These are phyloP conservation scores for Auxenochlorella pyrenoidosa DNA, from an alignment of 139 green algal species.

Conservation along the genomic window DNA sequence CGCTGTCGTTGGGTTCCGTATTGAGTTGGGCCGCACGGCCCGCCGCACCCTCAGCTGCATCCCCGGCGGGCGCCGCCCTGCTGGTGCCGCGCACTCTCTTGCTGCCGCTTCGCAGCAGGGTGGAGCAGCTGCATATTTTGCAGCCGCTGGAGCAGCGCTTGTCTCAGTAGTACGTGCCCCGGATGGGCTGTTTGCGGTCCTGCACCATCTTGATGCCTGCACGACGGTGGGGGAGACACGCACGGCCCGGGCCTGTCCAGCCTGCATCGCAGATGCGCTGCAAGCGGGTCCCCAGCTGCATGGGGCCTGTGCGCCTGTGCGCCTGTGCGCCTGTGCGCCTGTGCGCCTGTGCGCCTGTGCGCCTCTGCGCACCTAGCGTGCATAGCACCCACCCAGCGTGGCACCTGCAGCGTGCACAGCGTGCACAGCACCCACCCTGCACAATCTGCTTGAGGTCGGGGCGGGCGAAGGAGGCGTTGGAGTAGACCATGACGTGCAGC, in stretches of 20 bases:
- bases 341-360: too few relatives aligned
- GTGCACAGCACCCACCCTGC: conserved; percentile 3
- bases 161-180: conserved; percentile 45
- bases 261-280: too few relatives aligned
- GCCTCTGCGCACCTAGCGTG: too few relatives aligned
- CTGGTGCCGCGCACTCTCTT: background rate
- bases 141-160: background rate
- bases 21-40: too few relatives aligned
- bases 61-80: background rate
- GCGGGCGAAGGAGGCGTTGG: conserved; percentile 63
- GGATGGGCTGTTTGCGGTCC: conserved; percentile 52
- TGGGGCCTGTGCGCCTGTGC: background rate
- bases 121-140: background rate
- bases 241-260: too few relatives aligned
- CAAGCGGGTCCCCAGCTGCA: too few relatives aligned
- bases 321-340: too few relatives aligned
- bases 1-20: background rate
- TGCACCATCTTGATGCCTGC: conserved; percentile 57
- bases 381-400: too few relatives aligned
- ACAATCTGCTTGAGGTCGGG: conserved; percentile 63
- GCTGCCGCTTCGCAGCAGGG: background rate
- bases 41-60: too few relatives aligned
- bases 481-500: conserved; percentile 62
- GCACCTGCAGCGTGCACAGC: too few relatives aligned
- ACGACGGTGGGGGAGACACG: background rate